These are phyloP conservation scores for Talaromyces albobiverticillius DNA, from an alignment of 2,329 filamentous ascomycete genomes.

Conservation along the genomic window DNA sequence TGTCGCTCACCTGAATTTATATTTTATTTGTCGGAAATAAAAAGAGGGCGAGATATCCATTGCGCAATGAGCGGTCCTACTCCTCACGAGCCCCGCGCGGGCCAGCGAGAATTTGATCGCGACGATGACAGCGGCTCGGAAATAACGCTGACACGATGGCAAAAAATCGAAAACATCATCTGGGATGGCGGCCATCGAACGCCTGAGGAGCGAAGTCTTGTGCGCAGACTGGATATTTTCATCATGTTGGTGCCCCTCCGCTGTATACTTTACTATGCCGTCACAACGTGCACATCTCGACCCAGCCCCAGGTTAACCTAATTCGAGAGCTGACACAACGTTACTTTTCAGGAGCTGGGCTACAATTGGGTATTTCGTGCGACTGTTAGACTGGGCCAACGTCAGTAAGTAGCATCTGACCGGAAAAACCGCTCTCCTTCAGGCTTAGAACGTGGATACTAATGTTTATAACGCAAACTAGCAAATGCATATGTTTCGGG, in stretches of 20 bases:
- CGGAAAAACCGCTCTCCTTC: background rate
- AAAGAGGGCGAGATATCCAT: background rate
- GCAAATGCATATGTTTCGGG: conserved; percentile 16
- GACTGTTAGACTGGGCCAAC: conserved; percentile 16
- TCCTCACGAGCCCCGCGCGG: conserved; percentile 8
- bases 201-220: conserved; percentile 13
- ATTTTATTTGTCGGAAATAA: too few relatives aligned
- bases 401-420: conserved; percentile 14
- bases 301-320: too few relatives aligned
- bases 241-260: conserved; percentile 13
- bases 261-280: too few relatives aligned
- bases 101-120: background rate
- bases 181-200: conserved; percentile 17
- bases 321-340: background rate
- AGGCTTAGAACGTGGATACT: background rate
- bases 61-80: conserved; percentile 2
- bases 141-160: conserved; percentile 14
- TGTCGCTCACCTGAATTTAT: too few relatives aligned
- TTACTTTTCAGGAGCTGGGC: conserved; percentile 14
- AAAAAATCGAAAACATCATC: conserved; percentile 15
- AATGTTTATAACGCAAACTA: background rate
- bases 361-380: conserved; percentile 16
- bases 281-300: too few relatives aligned
- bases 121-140: conserved; percentile 5
- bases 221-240: conserved; percentile 16